phyloP scores from a whole-genome alignment of 352 stramenopile species.

The Aphanomyces cochlioides region DNA sequence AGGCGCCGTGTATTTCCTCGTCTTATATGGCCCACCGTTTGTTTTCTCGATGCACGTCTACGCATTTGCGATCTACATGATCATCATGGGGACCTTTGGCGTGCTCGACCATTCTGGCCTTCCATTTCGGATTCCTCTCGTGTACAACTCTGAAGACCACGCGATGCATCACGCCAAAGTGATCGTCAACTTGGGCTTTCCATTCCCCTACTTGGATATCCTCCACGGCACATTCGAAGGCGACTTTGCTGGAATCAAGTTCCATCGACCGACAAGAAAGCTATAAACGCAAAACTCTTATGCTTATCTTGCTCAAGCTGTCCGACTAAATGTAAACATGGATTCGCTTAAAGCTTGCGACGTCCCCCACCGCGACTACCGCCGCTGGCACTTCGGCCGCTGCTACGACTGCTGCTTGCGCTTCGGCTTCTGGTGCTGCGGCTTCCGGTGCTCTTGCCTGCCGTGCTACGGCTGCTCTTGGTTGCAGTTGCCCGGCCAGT shows the following conservation, averaged over 20 bases:
- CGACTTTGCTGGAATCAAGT: background rate
- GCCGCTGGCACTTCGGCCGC: too few species aligned
- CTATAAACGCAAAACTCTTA: background rate
- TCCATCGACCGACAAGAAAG: background rate
- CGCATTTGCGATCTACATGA: constrained; percentile 38
- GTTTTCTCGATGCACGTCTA: constrained; percentile 32
- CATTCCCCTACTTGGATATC: constrained; percentile 37
- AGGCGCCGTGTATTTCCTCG: constrained; percentile 33
- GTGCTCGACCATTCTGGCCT: constrained; percentile 39
- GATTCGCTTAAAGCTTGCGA: too few species aligned
- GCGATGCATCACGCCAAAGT: constrained; percentile 36
- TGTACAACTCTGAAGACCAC: constrained; percentile 40
- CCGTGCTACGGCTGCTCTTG: too few species aligned
- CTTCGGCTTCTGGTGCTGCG: too few species aligned
- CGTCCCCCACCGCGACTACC: too few species aligned
- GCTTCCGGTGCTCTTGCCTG: too few species aligned
- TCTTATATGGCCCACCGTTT: constrained; percentile 36
- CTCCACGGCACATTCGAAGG: constrained; percentile 37
- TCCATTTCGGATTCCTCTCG: constrained; percentile 29
- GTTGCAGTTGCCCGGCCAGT: too few species aligned
- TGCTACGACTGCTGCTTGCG: too few species aligned
- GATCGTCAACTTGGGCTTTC: constrained; percentile 41
- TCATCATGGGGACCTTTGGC: constrained; percentile 35
- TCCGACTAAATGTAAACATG: too few species aligned
- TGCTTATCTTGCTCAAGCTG: too few species aligned